Percentiles rank a stretch among this genome's conserved stretches.
These are phyloP conservation scores for Candida oleophila DNA, from an alignment of 805 yeast genomes.

Conservation along the genomic window DNA sequence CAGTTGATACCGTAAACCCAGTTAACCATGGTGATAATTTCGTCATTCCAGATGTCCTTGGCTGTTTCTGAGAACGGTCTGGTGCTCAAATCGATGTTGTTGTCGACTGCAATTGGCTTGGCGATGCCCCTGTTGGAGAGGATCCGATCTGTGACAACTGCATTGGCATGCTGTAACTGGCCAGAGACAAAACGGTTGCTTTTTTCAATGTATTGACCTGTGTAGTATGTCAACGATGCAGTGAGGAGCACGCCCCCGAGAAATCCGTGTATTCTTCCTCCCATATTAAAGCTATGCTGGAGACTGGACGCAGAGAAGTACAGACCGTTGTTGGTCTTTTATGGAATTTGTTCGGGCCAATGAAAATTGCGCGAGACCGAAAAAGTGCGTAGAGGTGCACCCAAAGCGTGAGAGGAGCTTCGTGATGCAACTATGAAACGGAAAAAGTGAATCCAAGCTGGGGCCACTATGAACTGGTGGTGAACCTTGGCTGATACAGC, in stretches of 20 bases:
- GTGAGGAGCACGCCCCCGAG: slow-evolving; percentile 58
- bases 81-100: slow-evolving; percentile 16
- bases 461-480: no score
- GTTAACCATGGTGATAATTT: slow-evolving; percentile 60
- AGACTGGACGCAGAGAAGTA: no score
- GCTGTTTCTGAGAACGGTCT: slow-evolving; percentile 57
- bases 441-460: no score
- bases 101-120: slow-evolving; percentile 43
- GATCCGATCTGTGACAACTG: slow-evolving; percentile 53
- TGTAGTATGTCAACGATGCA: slow-evolving; percentile 60
- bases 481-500: no score
- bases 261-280: slow-evolving; percentile 45
- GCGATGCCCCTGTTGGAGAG: slow-evolving; percentile 46
- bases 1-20: slow-evolving; percentile 59
- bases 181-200: slow-evolving; percentile 47
- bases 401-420: no score
- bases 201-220: slow-evolving; percentile 53
- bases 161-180: slow-evolving; percentile 48
- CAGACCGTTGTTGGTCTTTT: no score
- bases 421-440: no score
- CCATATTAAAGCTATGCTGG: no score
- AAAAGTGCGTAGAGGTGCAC: slow-evolving; percentile 1
- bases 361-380: neutral
- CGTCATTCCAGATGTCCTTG: slow-evolving; percentile 80
- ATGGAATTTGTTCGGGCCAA: slow-evolving; percentile 1